Evolutionary conservation across 805 yeast genomes (phyloP).

Genomic region (Isabelozyma heimii): DNA sequence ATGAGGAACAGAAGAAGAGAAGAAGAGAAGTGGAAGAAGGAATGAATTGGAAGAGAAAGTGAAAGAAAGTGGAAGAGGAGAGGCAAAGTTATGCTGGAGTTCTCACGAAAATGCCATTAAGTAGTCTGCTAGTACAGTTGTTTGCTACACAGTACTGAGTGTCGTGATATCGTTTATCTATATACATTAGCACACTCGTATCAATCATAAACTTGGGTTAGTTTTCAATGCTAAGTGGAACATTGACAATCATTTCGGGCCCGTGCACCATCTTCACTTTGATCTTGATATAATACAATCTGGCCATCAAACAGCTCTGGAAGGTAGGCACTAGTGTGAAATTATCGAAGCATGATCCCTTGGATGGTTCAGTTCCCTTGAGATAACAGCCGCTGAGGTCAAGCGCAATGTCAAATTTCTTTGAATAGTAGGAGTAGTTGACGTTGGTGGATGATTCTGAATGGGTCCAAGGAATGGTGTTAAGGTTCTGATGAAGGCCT

Average conservation of each 20-base stretch:
- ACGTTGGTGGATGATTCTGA: constrained; percentile 4
- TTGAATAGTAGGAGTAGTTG: constrained; percentile 19
- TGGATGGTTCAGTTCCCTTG: constrained; percentile 20
- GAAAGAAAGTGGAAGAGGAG: too few species aligned
- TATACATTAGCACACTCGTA: too few species aligned
- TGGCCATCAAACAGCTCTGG: constrained; percentile 34
- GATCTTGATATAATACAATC: constrained; percentile 35
- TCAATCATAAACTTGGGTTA: too few species aligned
- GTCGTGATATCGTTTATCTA: neutral
- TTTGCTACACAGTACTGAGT: too few species aligned
- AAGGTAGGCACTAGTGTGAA: constrained; percentile 38
- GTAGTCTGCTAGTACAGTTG: too few species aligned
- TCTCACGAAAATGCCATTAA: too few species aligned
- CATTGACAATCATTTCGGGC: constrained; percentile 27
- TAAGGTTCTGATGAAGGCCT: constrained; percentile 20
- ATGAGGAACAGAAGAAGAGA: too few species aligned
- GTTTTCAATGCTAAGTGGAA: constrained; percentile 33
- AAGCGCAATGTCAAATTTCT: constrained; percentile 26
- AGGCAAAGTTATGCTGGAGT: too few species aligned
- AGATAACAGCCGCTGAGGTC: constrained; percentile 26
- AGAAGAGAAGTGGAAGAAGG: too few species aligned
- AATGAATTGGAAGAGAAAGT: too few species aligned
- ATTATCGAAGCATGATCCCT: constrained; percentile 22
- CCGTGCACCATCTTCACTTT: constrained; percentile 28
- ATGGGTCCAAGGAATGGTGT: constrained; percentile 29